Evolutionary conservation across 805 yeast genomes (phyloP), one percentile per base, ranked within the genome.

Genomic region (Kodamaea leandrae): DNA sequence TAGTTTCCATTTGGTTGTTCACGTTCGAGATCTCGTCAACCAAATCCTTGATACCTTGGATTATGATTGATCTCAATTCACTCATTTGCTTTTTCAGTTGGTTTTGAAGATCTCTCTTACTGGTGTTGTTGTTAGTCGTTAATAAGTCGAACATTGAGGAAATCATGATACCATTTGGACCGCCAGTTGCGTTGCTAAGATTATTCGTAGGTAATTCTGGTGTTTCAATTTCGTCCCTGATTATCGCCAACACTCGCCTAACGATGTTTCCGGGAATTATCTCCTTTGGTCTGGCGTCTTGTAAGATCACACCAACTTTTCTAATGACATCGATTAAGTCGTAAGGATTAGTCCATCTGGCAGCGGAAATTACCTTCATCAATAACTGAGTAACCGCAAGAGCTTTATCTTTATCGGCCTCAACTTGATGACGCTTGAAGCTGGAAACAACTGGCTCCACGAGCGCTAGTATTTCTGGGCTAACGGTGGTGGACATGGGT

Each of bases 31-130:
- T 85, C 63, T 93, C 99, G 62, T 93, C 98, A 42, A 90, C 80
- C 44, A 93, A 73, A 52, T 88, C 96, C 57, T 89, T 82, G 46
- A 93, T 90, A 4, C 95, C 96, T 62, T 91, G 96, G 44, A 90
- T 89, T 21, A 88, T 82, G 23, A 86, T 79, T 10, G 95, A 86
- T 55, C 96, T 78, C 56, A 85, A 74, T 58, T 89, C 96, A 45
- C 75, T 72, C 47, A 60, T 66, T 46, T 71, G 75, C 36, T 64
- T 63, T 45, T 70, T 73, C 55, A 64, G 63, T 18, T 63, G 68
- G 21, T 45, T 39, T 19, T 51, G 54, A 15, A 23, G 43, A 21
- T 48, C 49, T 27, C 52, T 55, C 49, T 54, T 58, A 54, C 32
- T 50, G 48, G 44, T 49, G 33, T 42, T 52, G 40, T 50, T 52